Evolutionary conservation across 352 stramenopile genomes (phyloP).

Genomic region (Pythium volutum): DNA sequence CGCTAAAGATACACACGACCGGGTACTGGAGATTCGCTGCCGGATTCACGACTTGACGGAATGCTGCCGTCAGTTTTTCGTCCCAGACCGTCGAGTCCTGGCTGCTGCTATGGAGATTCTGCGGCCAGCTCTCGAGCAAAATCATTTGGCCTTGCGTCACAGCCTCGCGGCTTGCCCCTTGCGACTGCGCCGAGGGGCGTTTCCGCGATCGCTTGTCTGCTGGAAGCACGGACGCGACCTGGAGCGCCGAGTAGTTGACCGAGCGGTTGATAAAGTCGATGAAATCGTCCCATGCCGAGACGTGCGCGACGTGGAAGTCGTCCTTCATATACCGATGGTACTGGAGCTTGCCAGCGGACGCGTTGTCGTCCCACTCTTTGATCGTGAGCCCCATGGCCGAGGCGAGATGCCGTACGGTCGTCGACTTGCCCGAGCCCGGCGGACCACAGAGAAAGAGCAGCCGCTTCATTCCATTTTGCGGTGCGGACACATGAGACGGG

Average conservation of each 20-base stretch:
- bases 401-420: conserved; percentile 61
- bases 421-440: conserved; percentile 80
- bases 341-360: conserved; percentile 41
- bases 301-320: conserved; percentile 46
- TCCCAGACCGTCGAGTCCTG: conserved; percentile 35
- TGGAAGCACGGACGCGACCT: conserved; percentile 5
- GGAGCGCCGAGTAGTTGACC: conserved; percentile 61
- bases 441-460: conserved; percentile 81
- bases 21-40: conserved; percentile 38
- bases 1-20: conserved; percentile 80
- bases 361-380: conserved; percentile 77
- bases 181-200: background rate
- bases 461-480: conserved; percentile 29
- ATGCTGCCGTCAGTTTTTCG: conserved; percentile 54
- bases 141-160: conserved; percentile 41
- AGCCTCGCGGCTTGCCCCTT: background rate
- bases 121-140: conserved; percentile 74
- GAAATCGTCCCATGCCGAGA: conserved; percentile 68
- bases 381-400: conserved; percentile 40
- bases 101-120: conserved; percentile 34
- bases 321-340: conserved; percentile 54
- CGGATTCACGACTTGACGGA: conserved; percentile 49
- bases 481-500: background rate
- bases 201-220: conserved; percentile 14
- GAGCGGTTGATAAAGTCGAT: conserved; percentile 74